Evolutionary conservation across 169 alveolate species (phyloP), one percentile per base, ranked within the genome.

Genomic region (Plasmodium gonderi): DNA sequence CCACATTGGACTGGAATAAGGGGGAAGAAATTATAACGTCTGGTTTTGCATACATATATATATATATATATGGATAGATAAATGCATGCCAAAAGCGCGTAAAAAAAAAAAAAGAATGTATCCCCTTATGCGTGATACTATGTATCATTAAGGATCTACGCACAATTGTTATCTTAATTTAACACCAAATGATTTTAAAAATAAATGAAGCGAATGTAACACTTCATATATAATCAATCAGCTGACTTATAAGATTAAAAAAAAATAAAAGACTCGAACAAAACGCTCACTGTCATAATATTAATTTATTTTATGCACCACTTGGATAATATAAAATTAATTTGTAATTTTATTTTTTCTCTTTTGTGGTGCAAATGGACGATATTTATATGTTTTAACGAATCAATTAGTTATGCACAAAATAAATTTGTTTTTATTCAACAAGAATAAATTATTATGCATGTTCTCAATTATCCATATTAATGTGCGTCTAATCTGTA

Each of bases 101-200:
- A 40, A 0, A 40, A 11, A 17, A 36, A 72, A 17, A 75, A 5
- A 64, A 38, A 7, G 47, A 9, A 45, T 47, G 33, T 45, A 65
- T 74, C 11, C 14, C 68, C 3, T 44, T 26, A 80, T 64, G 72
- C 47, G 31, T 14, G 8, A 44, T 8, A 7, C 42, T 17, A 82
- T 38, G 67, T 40, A 44, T 54, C 1, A 12, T n/a, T 47, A 49
- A 38, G 36, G 5, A 85, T n/a, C 14, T 47, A 23, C 36, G 26
- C 2, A 0, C 0, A 14, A 23, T 38, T 87, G 89, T 87, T 60
- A 87, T 87, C 87, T 87, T 67, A 87, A 36, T 87, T 54, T 69
- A 83, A 87, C 93, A 75, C 93, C 68, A 60, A 87, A 54, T 75
- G 85, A 31, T 87, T 87, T 87, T 83, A 45, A n/a, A 72, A n/a